Percentiles rank a stretch among this genome's conserved stretches.
Conservation (phyloP, 192 early-diverging fungal species). For the Coemansia sp. region DNA sequence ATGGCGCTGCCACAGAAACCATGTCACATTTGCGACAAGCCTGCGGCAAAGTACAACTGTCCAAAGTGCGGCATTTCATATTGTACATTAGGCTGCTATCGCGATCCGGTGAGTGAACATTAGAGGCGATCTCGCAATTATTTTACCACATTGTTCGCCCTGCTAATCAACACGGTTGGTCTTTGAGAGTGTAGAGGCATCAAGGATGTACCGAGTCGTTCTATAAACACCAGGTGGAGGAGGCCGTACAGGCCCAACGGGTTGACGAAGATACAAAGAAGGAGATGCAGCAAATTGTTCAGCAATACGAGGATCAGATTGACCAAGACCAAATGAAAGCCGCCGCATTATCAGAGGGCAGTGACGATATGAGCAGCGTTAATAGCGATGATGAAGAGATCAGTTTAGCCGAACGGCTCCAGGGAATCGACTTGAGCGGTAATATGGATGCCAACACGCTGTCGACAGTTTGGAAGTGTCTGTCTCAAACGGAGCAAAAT, state of each 20-base stretch:
- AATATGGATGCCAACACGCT: slow-evolving; percentile 5
- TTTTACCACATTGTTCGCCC: background rate
- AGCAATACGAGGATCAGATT: slow-evolving; percentile 29
- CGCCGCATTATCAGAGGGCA: background rate
- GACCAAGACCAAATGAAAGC: slow-evolving; percentile 13
- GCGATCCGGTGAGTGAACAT: slow-evolving; percentile 29
- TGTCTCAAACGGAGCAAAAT: slow-evolving; percentile 25
- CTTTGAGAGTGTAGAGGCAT: slow-evolving; percentile 19
- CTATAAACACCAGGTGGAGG: slow-evolving; percentile 44
- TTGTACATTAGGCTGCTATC: slow-evolving; percentile 46
- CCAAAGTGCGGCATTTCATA: slow-evolving; percentile 44
- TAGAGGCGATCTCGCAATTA: background rate
- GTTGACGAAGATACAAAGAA: slow-evolving; percentile 39
- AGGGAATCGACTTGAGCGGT: slow-evolving; percentile 26
- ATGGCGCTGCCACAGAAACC: slow-evolving; percentile 20
- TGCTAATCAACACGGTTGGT: background rate
- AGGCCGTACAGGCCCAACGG: slow-evolving; percentile 27
- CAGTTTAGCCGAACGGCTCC: slow-evolving; percentile 20
- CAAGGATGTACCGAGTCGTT: slow-evolving; percentile 43
- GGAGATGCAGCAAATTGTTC: slow-evolving; percentile 36
- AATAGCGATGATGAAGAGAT: background rate
- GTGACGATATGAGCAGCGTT: background rate
- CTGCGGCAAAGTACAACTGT: slow-evolving; percentile 46
- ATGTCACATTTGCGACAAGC: slow-evolving; percentile 35
- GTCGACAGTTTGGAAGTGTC: slow-evolving; percentile 21